Evolutionary conservation across 2,329 filamentous ascomycete genomes (phyloP).

Genomic region (Neonectria magnoliae): DNA sequence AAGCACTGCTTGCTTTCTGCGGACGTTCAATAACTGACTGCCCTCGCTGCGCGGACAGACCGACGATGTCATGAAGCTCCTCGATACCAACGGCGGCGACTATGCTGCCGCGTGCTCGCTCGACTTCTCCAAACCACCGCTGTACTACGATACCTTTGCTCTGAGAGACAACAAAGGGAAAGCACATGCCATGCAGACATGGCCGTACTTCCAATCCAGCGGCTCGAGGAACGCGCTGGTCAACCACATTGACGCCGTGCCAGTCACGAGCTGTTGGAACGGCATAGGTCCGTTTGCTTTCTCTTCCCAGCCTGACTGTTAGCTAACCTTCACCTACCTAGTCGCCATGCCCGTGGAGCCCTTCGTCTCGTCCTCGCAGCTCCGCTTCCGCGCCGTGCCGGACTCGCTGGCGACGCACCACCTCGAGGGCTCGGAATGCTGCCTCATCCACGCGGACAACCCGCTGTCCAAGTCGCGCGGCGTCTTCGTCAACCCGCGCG

Average conservation of each 20-base stretch:
- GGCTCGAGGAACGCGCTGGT: slow-evolving; percentile 64
- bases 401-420: slow-evolving; percentile 70
- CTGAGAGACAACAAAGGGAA: slow-evolving; percentile 63
- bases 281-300: slow-evolving; percentile 49
- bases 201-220: slow-evolving; percentile 67
- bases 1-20: background rate
- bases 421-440: slow-evolving; percentile 82
- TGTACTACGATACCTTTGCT: slow-evolving; percentile 72
- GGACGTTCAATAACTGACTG: background rate
- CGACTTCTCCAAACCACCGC: slow-evolving; percentile 64
- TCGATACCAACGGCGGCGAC: slow-evolving; percentile 65
- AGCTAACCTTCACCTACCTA: slow-evolving; percentile 27
- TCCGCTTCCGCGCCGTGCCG: slow-evolving; percentile 72
- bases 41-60: slow-evolving; percentile 49
- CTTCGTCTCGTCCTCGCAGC: slow-evolving; percentile 57
- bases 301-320: background rate
- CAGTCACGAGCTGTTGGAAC: slow-evolving; percentile 58
- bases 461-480: slow-evolving; percentile 62
- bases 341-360: slow-evolving; percentile 64
- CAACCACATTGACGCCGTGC: slow-evolving; percentile 56
- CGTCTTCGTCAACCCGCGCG: slow-evolving; percentile 75
- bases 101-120: slow-evolving; percentile 72
- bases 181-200: slow-evolving; percentile 62
- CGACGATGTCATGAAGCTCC: slow-evolving; percentile 64
- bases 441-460: slow-evolving; percentile 79